Percentiles rank a stretch among this genome's conserved stretches.
These are phyloP conservation scores for Parsonsia alboflavescens DNA, from an alignment of 257 asterid genomes.

Conservation along the genomic window DNA sequence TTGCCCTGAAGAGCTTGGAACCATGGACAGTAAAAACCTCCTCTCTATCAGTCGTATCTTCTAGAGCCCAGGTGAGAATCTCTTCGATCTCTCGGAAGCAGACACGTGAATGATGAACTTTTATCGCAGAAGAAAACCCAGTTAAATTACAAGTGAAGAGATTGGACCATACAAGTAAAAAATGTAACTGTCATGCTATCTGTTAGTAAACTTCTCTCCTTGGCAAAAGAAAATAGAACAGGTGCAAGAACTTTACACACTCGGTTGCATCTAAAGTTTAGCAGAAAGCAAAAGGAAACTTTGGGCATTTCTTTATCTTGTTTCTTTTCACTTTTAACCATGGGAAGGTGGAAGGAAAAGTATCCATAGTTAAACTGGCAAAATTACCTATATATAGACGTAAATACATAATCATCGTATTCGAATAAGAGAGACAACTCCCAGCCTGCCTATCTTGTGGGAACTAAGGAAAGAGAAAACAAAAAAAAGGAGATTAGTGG, in stretches of 20 bases:
- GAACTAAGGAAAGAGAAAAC: not conserved
- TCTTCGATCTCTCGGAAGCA: constrained; percentile 32
- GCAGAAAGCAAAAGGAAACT: not conserved
- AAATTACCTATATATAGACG: not conserved
- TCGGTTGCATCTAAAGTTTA: not conserved
- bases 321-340: not conserved
- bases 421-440: not conserved
- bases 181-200: constrained; percentile 9
- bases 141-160: constrained; percentile 65
- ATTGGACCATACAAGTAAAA: constrained; percentile 67
- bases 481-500: too few species aligned
- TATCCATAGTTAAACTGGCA: constrained; percentile 13
- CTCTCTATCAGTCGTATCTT: constrained; percentile 33
- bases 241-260: not conserved
- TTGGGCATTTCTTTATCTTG: not conserved
- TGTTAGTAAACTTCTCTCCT: not conserved
- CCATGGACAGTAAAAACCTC: constrained; percentile 46
- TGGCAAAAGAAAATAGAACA: not conserved
- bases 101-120: constrained; percentile 53
- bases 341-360: not conserved
- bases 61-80: constrained; percentile 16
- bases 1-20: constrained; percentile 55
- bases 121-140: constrained; percentile 82
- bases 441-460: not conserved
- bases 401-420: not conserved